Evolutionary conservation across 1,284 basidiomycete genomes (phyloP).

Genomic region (Marasmius fiardii): DNA sequence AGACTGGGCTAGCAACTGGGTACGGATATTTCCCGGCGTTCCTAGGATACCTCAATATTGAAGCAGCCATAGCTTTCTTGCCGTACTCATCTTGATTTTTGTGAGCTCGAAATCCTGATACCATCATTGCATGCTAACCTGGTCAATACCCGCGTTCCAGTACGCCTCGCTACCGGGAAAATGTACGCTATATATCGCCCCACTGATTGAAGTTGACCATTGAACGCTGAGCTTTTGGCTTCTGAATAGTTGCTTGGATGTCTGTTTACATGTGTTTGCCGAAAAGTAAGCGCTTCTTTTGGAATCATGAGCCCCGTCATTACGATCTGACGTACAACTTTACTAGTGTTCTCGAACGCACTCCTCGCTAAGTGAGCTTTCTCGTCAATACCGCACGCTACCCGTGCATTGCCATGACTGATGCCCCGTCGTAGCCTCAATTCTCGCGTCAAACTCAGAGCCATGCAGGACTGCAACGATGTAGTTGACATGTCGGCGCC

Average conservation of each 20-base stretch:
- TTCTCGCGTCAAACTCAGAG: not conserved
- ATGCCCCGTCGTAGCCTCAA: not conserved
- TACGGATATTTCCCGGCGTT: not conserved
- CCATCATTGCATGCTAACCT: not conserved
- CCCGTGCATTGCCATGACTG: not conserved
- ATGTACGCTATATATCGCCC: not conserved
- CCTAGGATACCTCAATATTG: not conserved
- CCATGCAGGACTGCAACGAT: not conserved
- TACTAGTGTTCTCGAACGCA: not conserved
- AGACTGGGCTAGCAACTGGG: not conserved
- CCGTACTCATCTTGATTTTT: not conserved
- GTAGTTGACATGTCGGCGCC: not conserved
- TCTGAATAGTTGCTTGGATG: not conserved
- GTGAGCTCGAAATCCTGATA: not conserved
- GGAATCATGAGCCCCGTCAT: not conserved
- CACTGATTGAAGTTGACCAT: not conserved
- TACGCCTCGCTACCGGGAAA: not conserved
- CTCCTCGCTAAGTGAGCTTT: not conserved
- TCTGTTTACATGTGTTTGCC: not conserved
- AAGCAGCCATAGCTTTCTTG: not conserved
- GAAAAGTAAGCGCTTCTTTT: not conserved
- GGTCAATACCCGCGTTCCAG: not conserved
- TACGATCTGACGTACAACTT: not conserved
- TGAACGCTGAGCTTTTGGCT: not conserved
- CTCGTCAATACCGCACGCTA: not conserved